These are phyloP conservation scores for Gliomastix tumulicola DNA, from an alignment of 2,329 filamentous ascomycete species.

Conservation along the genomic window DNA sequence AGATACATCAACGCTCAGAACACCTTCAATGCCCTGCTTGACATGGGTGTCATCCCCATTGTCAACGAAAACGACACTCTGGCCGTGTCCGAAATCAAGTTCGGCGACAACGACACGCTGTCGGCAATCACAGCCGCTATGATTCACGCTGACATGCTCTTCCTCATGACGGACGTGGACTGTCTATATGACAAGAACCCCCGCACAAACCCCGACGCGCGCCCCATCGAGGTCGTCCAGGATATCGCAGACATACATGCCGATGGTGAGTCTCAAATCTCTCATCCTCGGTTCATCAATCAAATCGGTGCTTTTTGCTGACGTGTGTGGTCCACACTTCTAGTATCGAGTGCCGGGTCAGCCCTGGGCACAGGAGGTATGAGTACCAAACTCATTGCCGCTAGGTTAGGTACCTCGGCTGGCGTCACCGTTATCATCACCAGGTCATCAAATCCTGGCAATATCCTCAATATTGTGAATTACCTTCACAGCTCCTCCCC, in stretches of 20 bases:
- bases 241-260: slow-evolving; percentile 78
- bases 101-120: slow-evolving; percentile 96
- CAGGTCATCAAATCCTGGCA: slow-evolving; percentile 85
- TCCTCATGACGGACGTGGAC: slow-evolving; percentile 98
- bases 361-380: slow-evolving; percentile 90
- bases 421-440: slow-evolving; percentile 96
- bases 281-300: neutral
- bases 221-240: slow-evolving; percentile 85
- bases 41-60: slow-evolving; percentile 95
- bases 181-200: slow-evolving; percentile 97
- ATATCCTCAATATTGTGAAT: slow-evolving; percentile 78
- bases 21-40: slow-evolving; percentile 80
- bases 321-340: neutral
- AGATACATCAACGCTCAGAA: slow-evolving; percentile 97
- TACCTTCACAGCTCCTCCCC: slow-evolving; percentile 56
- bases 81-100: slow-evolving; percentile 97
- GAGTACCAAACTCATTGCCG: slow-evolving; percentile 95
- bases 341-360: slow-evolving; percentile 83
- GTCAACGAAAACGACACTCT: slow-evolving; percentile 99
- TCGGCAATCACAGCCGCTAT: slow-evolving; percentile 95
- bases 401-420: slow-evolving; percentile 83
- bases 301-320: neutral
- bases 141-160: slow-evolving; percentile 93
- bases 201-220: slow-evolving; percentile 73
- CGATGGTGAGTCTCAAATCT: slow-evolving; percentile 52